A percentile compares a stretch with the other conserved stretches of the same genome.
These are phyloP conservation scores for Cercospora sp. DNA, from an alignment of 2,329 filamentous ascomycete species.

Conservation along the genomic window DNA sequence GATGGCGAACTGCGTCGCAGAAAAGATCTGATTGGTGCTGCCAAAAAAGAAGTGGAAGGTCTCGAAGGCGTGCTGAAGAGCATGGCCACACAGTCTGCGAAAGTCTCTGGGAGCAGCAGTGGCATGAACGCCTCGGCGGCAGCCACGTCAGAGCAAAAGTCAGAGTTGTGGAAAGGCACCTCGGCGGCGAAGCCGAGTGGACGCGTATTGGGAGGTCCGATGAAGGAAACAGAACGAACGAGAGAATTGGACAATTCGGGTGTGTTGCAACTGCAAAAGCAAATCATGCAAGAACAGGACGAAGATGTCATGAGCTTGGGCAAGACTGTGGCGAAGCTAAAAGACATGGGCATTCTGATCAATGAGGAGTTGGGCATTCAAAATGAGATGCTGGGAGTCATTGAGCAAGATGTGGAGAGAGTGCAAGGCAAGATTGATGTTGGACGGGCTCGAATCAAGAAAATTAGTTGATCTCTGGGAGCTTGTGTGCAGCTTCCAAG, in stretches of 20 bases:
- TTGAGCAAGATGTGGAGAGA: conserved; percentile 67
- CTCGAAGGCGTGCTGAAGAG: conserved; percentile 71
- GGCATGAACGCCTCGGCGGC: conserved; percentile 33
- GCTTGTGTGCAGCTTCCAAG: not conserved
- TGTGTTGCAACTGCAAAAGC: conserved; percentile 70
- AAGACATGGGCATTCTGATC: conserved; percentile 75
- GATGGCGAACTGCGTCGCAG: conserved; percentile 73
- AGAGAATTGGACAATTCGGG: conserved; percentile 74
- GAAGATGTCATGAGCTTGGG: conserved; percentile 67
- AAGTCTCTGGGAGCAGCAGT: conserved; percentile 26
- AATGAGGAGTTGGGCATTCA: conserved; percentile 71
- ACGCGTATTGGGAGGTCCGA: conserved; percentile 69
- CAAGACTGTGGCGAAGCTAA: conserved; percentile 69
- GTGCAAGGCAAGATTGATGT: conserved; percentile 69
- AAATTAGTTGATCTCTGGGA: conserved; percentile 50
- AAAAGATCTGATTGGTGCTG: conserved; percentile 67
- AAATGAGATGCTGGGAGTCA: conserved; percentile 65
- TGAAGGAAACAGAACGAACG: conserved; percentile 71
- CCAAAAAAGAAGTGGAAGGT: conserved; percentile 72
- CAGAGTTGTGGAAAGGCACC: conserved; percentile 38
- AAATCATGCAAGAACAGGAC: conserved; percentile 75
- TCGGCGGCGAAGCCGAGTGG: conserved; percentile 47
- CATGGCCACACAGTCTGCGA: conserved; percentile 54
- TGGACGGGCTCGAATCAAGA: conserved; percentile 70
- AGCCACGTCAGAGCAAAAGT: conserved; percentile 40